Evolutionary conservation across 2,329 filamentous ascomycete species (phyloP).

Genomic region (Aspergillus novofumigatus): DNA sequence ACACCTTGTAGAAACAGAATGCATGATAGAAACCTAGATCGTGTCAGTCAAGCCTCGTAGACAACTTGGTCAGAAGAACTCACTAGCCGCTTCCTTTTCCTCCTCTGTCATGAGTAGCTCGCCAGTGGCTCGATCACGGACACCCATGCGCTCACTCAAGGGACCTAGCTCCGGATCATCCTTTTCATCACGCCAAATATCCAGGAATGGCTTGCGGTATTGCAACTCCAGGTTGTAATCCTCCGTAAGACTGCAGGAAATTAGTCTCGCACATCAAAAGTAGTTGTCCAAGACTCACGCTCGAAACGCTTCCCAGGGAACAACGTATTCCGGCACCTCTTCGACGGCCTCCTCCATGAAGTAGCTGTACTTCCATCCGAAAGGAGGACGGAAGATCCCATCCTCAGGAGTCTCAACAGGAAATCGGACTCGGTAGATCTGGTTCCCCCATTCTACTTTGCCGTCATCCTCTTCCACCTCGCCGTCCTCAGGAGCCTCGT

Average conservation of each 20-base stretch:
- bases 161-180: constrained; percentile 75
- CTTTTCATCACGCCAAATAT: constrained; percentile 90
- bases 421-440: constrained; percentile 86
- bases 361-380: constrained; percentile 97
- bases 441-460: constrained; percentile 82
- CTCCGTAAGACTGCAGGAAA: constrained; percentile 62
- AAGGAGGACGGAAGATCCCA: constrained; percentile 88
- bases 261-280: constrained; percentile 6
- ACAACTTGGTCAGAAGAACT: constrained; percentile 17
- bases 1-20: constrained; percentile 97
- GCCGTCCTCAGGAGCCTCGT: constrained; percentile 39
- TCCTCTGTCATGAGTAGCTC: constrained; percentile 69
- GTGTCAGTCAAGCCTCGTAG: constrained; percentile 11
- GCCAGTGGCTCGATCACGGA: constrained; percentile 66
- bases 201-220: constrained; percentile 84
- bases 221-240: constrained; percentile 95
- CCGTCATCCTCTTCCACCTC: constrained; percentile 59
- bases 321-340: constrained; percentile 93
- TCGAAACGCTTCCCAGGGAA: constrained; percentile 96
- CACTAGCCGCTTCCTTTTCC: constrained; percentile 83
- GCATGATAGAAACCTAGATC: constrained; percentile 71
- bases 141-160: constrained; percentile 92
- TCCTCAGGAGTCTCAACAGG: constrained; percentile 76
- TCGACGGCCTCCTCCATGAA: constrained; percentile 95
- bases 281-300: constrained; percentile 44